Evolutionary conservation across 768 basidiomycete genomes (phyloP).

Genomic region (Rhodosporidiobolus sp.): DNA sequence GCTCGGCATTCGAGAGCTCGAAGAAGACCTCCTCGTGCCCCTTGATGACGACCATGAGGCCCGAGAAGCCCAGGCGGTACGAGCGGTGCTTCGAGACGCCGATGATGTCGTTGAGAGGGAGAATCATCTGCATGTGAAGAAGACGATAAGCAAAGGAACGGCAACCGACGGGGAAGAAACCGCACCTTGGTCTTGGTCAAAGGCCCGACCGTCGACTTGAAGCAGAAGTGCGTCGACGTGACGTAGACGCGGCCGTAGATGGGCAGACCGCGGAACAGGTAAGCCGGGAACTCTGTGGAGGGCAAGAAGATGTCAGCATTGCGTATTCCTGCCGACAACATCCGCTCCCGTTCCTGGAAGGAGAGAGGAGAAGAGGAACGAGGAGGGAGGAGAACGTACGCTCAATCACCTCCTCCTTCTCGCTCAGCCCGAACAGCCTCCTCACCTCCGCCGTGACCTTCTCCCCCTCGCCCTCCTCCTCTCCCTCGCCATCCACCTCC

Average conservation of each 20-base stretch:
- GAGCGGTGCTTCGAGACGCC: constrained; percentile 79
- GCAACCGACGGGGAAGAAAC: constrained; percentile 23
- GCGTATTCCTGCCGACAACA: no score
- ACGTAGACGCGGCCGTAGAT: constrained; percentile 82
- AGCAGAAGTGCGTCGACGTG: constrained; percentile 90
- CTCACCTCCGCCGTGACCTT: constrained; percentile 69
- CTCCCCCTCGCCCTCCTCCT: constrained; percentile 54
- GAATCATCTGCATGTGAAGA: constrained; percentile 68
- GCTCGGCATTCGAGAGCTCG: constrained; percentile 78
- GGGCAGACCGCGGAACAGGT: constrained; percentile 83
- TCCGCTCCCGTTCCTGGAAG: no score
- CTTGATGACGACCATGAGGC: constrained; percentile 82
- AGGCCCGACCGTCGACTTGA: constrained; percentile 80
- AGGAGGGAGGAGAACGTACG: constrained; percentile 75
- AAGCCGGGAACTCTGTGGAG: constrained; percentile 79
- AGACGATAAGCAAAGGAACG: neutral
- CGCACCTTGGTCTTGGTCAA: constrained; percentile 76
- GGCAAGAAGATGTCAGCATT: neutral
- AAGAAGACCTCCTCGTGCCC: constrained; percentile 98
- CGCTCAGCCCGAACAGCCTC: constrained; percentile 76
- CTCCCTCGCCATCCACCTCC: constrained; percentile 46
- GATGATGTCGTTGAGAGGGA: constrained; percentile 85
- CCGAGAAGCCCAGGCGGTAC: constrained; percentile 82
- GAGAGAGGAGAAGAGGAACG: neutral
- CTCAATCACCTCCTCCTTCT: constrained; percentile 79